Conservation (phyloP, 1,139 yeast species). For the Debaryomyces subglobosus region DNA sequence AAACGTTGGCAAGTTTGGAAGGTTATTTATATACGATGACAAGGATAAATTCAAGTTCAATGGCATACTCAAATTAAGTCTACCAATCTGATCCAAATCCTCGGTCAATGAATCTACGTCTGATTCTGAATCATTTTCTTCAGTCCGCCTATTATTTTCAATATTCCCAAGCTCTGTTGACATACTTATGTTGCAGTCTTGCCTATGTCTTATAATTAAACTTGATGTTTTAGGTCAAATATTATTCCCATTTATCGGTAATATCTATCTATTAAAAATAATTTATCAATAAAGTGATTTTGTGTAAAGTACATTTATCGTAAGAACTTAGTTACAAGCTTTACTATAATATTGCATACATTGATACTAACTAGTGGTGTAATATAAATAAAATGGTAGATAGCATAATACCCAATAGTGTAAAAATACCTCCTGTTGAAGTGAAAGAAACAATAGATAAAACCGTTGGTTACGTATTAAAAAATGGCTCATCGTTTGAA, state of each 20-base stretch:
- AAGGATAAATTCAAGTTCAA: constrained; percentile 17
- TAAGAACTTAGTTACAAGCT: not conserved
- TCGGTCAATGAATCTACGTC: constrained; percentile 40
- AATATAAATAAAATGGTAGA: not conserved
- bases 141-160: not conserved
- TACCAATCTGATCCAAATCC: constrained; percentile 52
- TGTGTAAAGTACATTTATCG: constrained; percentile 2
- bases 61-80: constrained; percentile 27
- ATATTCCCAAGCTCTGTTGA: not conserved
- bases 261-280: constrained; percentile 1
- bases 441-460: constrained; percentile 63
- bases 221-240: not conserved
- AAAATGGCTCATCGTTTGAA: constrained; percentile 73
- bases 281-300: not conserved
- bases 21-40: constrained; percentile 15
- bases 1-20: constrained; percentile 21
- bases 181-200: not conserved
- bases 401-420: constrained; percentile 35
- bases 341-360: not conserved
- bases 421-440: constrained; percentile 61
- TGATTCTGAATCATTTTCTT: constrained; percentile 19
- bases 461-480: constrained; percentile 69
- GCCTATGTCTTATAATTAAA: not conserved
- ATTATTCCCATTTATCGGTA: not conserved
- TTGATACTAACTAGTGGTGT: not conserved